A percentile compares a stretch with the other conserved stretches of the same genome.
Conservation (phyloP, 2,329 filamentous ascomycete species). For the Hyphodiscus sp. region DNA sequence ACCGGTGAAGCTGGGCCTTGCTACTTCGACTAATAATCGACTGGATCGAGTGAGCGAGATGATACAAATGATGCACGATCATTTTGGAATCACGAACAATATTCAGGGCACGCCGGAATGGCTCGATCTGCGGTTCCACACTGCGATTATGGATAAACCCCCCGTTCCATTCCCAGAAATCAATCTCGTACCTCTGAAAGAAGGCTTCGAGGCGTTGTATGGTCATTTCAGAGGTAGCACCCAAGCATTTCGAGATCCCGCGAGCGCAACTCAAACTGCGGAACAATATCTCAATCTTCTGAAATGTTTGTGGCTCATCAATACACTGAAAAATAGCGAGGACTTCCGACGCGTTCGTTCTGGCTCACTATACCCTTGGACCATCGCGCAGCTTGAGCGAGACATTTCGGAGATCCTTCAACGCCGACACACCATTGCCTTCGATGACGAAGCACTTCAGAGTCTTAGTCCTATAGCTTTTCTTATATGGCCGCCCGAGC, state of each 20-base stretch:
- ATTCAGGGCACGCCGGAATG: constrained; percentile 1
- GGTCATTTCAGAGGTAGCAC: constrained; percentile 7
- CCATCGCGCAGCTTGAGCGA: constrained; percentile 2
- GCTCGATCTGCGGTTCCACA: constrained; percentile 2
- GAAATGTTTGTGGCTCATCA: constrained; percentile 6
- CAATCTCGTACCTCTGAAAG: constrained; percentile 3
- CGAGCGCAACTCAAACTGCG: constrained; percentile 5
- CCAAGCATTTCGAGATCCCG: constrained; percentile 4
- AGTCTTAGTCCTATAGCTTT: background rate
- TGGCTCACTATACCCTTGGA: constrained; percentile 5
- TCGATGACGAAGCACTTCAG: constrained; percentile 1
- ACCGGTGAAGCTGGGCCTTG: constrained; percentile 1
- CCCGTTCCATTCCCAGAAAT: background rate
- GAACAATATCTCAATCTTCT: constrained; percentile 8
- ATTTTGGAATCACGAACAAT: constrained; percentile 1
- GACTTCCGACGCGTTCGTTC: background rate
- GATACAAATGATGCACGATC: constrained; percentile 1
- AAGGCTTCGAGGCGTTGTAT: constrained; percentile 8
- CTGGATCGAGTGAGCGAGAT: constrained; percentile 3
- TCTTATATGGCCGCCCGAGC: constrained; percentile 3
- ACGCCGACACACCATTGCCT: background rate
- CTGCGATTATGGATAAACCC: background rate
- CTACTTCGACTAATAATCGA: background rate
- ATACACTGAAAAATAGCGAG: background rate
- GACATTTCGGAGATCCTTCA: constrained; percentile 1